Evolutionary conservation across 139 green algal species (phyloP).

Genomic region (Chlamydomonas schloesseri): DNA sequence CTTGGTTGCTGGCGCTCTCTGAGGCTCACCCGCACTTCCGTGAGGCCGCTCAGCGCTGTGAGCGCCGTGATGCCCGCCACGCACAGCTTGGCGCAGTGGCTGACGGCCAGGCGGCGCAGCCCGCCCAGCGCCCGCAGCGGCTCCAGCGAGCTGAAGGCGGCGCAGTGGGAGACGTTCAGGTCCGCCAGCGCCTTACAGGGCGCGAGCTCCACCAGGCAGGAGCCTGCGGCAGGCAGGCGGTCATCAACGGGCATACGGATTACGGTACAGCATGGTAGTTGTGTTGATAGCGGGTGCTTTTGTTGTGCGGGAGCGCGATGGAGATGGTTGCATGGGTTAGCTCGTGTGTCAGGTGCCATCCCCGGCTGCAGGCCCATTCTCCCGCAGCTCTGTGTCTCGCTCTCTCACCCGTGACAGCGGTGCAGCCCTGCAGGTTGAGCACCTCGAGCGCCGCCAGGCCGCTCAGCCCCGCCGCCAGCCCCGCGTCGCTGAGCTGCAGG

Average conservation of each 20-base stretch:
- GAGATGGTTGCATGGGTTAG: too few species aligned
- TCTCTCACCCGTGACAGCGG: constrained; percentile 17
- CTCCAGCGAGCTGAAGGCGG: constrained; percentile 19
- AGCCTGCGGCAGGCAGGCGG: neutral
- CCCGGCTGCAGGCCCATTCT: too few species aligned
- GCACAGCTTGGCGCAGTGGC: constrained; percentile 34
- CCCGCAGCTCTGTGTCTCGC: too few species aligned
- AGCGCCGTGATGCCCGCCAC: constrained; percentile 2
- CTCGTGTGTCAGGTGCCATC: too few species aligned
- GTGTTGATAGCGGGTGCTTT: too few species aligned
- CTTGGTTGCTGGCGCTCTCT: too few species aligned
- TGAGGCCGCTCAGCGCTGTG: constrained; percentile 7
- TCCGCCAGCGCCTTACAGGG: neutral
- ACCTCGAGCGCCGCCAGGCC: constrained; percentile 37
- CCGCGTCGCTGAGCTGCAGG: constrained; percentile 54
- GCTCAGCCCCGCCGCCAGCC: constrained; percentile 38
- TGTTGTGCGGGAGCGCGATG: too few species aligned
- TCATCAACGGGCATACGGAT: too few species aligned
- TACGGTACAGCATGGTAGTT: too few species aligned
- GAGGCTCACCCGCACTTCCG: constrained; percentile 8
- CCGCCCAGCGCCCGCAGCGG: neutral
- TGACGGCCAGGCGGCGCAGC: constrained; percentile 13
- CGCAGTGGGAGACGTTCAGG: constrained; percentile 35
- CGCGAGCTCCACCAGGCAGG: neutral
- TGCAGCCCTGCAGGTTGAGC: constrained; percentile 64